phyloP scores from a whole-genome alignment of 169 alveolate species.

The Condylostoma magnum region DNA sequence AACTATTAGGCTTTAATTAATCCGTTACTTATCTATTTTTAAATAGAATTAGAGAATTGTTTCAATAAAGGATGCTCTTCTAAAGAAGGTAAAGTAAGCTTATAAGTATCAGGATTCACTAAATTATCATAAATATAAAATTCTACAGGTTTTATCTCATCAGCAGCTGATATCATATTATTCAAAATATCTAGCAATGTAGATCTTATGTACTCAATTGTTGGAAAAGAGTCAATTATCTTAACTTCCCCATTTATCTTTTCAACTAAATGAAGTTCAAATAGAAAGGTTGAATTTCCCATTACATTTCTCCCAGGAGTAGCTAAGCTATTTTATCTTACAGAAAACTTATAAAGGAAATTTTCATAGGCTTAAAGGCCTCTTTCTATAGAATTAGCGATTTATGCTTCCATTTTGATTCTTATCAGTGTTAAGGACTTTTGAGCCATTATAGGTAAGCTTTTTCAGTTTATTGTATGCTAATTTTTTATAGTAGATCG shows the following conservation, averaged over 20 bases:
- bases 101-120: neutral
- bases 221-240: neutral
- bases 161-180: neutral
- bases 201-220: neutral
- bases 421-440: no score
- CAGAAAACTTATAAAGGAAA: neutral
- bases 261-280: no score
- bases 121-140: neutral
- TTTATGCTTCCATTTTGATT: slow-evolving; percentile 14
- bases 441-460: no score
- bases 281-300: neutral
- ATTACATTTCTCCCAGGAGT: neutral
- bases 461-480: no score
- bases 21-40: neutral
- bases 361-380: neutral
- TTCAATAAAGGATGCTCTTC: neutral
- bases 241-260: neutral
- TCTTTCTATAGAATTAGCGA: neutral
- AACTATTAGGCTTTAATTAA: neutral
- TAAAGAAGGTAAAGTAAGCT: neutral
- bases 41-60: neutral
- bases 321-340: neutral
- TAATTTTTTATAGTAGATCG: neutral
- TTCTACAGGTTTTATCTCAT: slow-evolving; percentile 2
- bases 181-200: neutral